A percentile compares a stretch with the other conserved stretches of the same genome.
phyloP scores from a whole-genome alignment of 768 basidiomycete species.

The Russula virescens region DNA sequence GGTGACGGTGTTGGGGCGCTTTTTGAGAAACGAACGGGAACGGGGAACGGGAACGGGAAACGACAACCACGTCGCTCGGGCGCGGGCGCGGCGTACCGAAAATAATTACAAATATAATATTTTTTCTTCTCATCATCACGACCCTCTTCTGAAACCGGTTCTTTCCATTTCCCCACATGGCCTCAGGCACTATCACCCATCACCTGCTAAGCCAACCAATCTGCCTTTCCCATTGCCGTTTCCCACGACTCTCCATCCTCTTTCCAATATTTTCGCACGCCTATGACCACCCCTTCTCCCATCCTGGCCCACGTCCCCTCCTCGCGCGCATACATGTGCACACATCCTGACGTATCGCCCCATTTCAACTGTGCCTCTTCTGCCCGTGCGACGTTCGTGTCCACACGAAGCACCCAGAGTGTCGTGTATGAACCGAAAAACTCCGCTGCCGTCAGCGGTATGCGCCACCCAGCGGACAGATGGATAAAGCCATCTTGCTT shows the following conservation, averaged over 20 bases:
- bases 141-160: too few species aligned
- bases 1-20: slow-evolving; percentile 9
- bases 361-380: slow-evolving; percentile 27
- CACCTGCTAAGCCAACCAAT: not conserved
- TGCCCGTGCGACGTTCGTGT: slow-evolving; percentile 23
- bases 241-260: slow-evolving; percentile 3
- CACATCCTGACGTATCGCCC: slow-evolving; percentile 26
- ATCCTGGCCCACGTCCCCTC: slow-evolving; percentile 7
- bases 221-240: not conserved
- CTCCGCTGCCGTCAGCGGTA: slow-evolving; percentile 34
- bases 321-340: slow-evolving; percentile 21
- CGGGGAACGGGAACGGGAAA: not conserved
- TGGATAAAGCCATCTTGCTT: slow-evolving; percentile 43
- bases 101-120: not conserved
- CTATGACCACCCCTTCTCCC: slow-evolving; percentile 17
- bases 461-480: slow-evolving; percentile 37
- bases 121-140: not conserved
- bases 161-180: too few species aligned
- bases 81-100: too few species aligned
- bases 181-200: too few species aligned
- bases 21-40: not conserved
- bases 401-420: slow-evolving; percentile 30
- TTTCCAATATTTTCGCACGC: not conserved
- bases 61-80: too few species aligned
- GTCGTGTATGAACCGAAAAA: slow-evolving; percentile 34